Evolutionary conservation across 2,329 filamentous ascomycete genomes (phyloP).

Genomic region (Pseudogymnoascus sp.): DNA sequence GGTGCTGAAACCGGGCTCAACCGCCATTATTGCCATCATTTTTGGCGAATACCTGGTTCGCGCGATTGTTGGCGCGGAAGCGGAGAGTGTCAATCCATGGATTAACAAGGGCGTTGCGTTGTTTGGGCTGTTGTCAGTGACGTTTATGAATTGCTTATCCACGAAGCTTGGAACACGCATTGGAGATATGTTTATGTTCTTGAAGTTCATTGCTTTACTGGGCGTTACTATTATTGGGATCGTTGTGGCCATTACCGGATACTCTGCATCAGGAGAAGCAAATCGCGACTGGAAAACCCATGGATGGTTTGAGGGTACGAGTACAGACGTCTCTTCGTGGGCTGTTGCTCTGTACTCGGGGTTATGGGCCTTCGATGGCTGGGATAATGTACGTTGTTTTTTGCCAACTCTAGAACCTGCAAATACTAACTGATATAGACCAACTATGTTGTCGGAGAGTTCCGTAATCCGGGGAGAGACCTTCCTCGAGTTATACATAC

Average conservation of each 20-base stretch:
- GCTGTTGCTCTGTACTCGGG: slow-evolving; percentile 92
- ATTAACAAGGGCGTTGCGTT: slow-evolving; percentile 84
- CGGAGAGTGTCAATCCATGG: slow-evolving; percentile 73
- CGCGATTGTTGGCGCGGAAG: slow-evolving; percentile 78
- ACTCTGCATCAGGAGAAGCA: slow-evolving; percentile 66
- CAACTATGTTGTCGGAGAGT: slow-evolving; percentile 96
- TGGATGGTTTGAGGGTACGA: slow-evolving; percentile 69
- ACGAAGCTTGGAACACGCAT: slow-evolving; percentile 80
- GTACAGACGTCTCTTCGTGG: slow-evolving; percentile 72
- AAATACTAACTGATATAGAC: slow-evolving; percentile 49
- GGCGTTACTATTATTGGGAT: slow-evolving; percentile 83
- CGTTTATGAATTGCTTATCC: slow-evolving; percentile 80
- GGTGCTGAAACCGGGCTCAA: slow-evolving; percentile 86
- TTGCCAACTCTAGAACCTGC: neutral
- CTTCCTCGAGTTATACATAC: slow-evolving; percentile 93
- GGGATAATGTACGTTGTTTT: slow-evolving; percentile 77
- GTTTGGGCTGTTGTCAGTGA: slow-evolving; percentile 66
- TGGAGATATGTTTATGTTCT: slow-evolving; percentile 90
- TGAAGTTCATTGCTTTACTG: slow-evolving; percentile 87
- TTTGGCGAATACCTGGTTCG: slow-evolving; percentile 97
- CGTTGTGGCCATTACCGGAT: slow-evolving; percentile 79
- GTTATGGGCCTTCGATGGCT: slow-evolving; percentile 96
- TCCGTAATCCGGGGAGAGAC: slow-evolving; percentile 82
- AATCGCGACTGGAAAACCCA: slow-evolving; percentile 80
- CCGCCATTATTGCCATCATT: slow-evolving; percentile 93